Percentiles rank a stretch among this genome's conserved stretches.
These are phyloP conservation scores for Xanthoconium separans DNA, from an alignment of 1,284 basidiomycete species.

Conservation along the genomic window DNA sequence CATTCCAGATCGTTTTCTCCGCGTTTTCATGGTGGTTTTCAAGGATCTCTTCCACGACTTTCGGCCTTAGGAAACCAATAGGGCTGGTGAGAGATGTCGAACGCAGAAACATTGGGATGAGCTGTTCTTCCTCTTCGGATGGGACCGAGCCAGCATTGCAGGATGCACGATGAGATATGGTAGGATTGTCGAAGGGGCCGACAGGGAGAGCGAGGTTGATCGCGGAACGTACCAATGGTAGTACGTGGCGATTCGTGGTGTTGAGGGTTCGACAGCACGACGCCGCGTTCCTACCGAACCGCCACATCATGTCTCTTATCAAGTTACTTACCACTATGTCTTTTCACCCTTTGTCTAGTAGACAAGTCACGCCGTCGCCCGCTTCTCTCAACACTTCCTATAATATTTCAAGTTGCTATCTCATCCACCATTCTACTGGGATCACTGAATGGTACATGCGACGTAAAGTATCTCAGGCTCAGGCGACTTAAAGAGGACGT, in stretches of 20 bases:
- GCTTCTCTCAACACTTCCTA: too few species aligned
- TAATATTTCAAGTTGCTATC: too few species aligned
- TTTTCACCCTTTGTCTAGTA: too few species aligned
- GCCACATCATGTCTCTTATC: too few species aligned
- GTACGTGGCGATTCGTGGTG: not conserved
- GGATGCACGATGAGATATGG: constrained; percentile 17
- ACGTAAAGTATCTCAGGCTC: too few species aligned
- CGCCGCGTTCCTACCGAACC: not conserved
- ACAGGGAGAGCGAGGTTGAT: constrained; percentile 26
- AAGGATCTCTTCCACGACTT: constrained; percentile 16
- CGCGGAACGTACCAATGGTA: constrained; percentile 24
- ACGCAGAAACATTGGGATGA: constrained; percentile 24
- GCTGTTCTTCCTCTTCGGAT: constrained; percentile 17
- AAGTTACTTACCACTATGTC: too few species aligned
- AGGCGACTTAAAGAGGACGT: too few species aligned
- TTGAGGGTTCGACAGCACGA: constrained; percentile 1
- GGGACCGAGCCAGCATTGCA: constrained; percentile 14
- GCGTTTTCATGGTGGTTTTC: constrained; percentile 6
- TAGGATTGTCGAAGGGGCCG: constrained; percentile 21
- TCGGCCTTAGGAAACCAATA: constrained; percentile 23
- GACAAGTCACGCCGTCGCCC: too few species aligned
- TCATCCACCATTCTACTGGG: too few species aligned
- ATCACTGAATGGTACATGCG: too few species aligned
- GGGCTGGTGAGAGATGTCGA: constrained; percentile 12
- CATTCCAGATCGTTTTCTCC: constrained; percentile 17